These are phyloP conservation scores for Cystofilobasidium bisporidii DNA, from an alignment of 768 basidiomycete species.

Conservation along the genomic window DNA sequence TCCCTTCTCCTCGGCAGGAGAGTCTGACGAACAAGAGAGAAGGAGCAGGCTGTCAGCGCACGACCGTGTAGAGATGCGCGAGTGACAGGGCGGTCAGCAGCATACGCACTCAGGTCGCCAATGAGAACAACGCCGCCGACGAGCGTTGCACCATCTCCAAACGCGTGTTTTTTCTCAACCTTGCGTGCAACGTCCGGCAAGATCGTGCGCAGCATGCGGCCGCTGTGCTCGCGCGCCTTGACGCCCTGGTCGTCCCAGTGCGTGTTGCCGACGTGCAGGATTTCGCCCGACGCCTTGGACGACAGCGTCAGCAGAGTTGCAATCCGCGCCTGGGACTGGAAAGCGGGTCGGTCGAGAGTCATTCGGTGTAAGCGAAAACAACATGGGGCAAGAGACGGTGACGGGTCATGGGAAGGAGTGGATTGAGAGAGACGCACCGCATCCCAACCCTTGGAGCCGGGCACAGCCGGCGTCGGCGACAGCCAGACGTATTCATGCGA, in stretches of 20 bases:
- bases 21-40: slow-evolving; percentile 8
- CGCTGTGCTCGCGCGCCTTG: slow-evolving; percentile 5
- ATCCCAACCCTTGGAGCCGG: slow-evolving; percentile 23
- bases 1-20: slow-evolving; percentile 25
- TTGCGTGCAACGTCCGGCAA: slow-evolving; percentile 2
- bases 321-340: slow-evolving; percentile 14
- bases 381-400: neutral
- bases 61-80: neutral
- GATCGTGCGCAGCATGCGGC: slow-evolving; percentile 9
- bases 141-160: slow-evolving; percentile 12
- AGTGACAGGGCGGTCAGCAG: neutral
- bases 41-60: neutral
- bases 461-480: neutral
- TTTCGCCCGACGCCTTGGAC: neutral
- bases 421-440: slow-evolving; percentile 12
- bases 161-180: slow-evolving; percentile 6
- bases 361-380: neutral
- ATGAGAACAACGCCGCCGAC: slow-evolving; percentile 17
- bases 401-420: neutral
- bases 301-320: slow-evolving; percentile 16
- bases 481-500: slow-evolving; percentile 11
- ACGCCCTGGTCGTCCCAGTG: slow-evolving; percentile 28
- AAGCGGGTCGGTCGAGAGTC: neutral
- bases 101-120: slow-evolving; percentile 22
- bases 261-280: slow-evolving; percentile 23